A percentile compares a stretch with the other conserved stretches of the same genome.
These are phyloP conservation scores for Circinella umbellata DNA, from an alignment of 371 early-diverging fungal species.

Conservation along the genomic window DNA sequence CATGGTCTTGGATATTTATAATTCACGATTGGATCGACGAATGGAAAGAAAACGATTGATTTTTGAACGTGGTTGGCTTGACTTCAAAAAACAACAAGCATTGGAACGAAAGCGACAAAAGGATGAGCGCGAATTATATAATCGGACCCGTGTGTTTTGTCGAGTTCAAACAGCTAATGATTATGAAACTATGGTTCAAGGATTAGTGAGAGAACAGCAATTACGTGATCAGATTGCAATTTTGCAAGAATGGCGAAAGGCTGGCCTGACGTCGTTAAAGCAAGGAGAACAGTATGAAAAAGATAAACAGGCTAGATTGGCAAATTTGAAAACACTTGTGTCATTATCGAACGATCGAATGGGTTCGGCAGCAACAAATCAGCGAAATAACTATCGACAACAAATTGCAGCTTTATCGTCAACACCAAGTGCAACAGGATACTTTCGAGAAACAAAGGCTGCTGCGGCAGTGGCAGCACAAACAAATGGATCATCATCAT, in stretches of 20 bases:
- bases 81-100: slow-evolving; percentile 82
- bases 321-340: slow-evolving; percentile 45
- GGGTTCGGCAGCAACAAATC: slow-evolving; percentile 20
- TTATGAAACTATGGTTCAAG: slow-evolving; percentile 82
- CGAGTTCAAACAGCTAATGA: slow-evolving; percentile 85
- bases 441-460: slow-evolving; percentile 31
- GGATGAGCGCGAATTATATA: slow-evolving; percentile 84
- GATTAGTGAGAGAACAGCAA: slow-evolving; percentile 76
- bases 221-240: slow-evolving; percentile 81
- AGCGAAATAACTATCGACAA: slow-evolving; percentile 28
- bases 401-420: slow-evolving; percentile 27
- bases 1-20: slow-evolving; percentile 93
- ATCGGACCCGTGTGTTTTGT: slow-evolving; percentile 88
- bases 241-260: slow-evolving; percentile 89
- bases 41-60: slow-evolving; percentile 86
- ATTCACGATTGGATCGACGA: slow-evolving; percentile 84
- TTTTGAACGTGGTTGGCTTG: slow-evolving; percentile 84
- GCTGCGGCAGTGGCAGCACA: slow-evolving; percentile 20
- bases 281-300: slow-evolving; percentile 78
- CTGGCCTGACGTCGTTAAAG: slow-evolving; percentile 80
- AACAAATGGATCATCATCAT: slow-evolving; percentile 1
- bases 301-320: slow-evolving; percentile 55
- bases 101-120: slow-evolving; percentile 81
- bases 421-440: slow-evolving; percentile 26
- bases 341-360: slow-evolving; percentile 46